Base-by-base conservation (phyloP, 83 land plant genomes). In the Picea abies region DNA sequence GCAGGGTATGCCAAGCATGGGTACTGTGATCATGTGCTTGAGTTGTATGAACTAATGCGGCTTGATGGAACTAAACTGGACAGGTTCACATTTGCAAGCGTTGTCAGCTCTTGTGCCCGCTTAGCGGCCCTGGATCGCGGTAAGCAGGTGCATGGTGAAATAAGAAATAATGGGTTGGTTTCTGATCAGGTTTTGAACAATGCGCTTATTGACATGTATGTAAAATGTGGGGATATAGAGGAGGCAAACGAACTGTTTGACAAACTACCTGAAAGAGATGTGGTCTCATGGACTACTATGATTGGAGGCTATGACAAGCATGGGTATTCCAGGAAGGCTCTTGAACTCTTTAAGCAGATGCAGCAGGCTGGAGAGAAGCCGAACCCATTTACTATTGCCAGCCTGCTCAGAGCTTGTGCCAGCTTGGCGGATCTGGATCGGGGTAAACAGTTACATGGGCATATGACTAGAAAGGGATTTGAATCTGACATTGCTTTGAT, bases 121-220 rank as follows among this genome's bases (percentile, higher is more conserved):
- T 22, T 64, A 64, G 22, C 22, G 11, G 23, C 68, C 68, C 22
- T 65, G 23, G 68, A 23, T 20, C 68, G 26, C 1, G 68, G 25
- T 65, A 20, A 65, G 11, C 68, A 65, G 68, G 10, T 65, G 22
- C 68, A 65, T n/a, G 68, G 25, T 23, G 25, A 65, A 8, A n/a
- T 65, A n/a, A 23, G 8, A 65, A 65, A 65, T 20, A 39, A 19
- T n/a, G n/a, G 77, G 52, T 73, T 39, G 11, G 77, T 26, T 35
- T 20, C 23, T 6, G 52, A 78, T 68, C 14, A 70, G 49, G 37
- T 83, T 78, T 81, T 90, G 69, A 78, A 83, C 3, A 90, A 86
- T 22, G 75, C 89, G 35, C 82, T 87, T 3, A 65, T 90, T 25
- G 89, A 90, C 63, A 80, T 90, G 80, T 85, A 83, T 63, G 84